A percentile compares a stretch with the other conserved stretches of the same genome.
phyloP scores from a whole-genome alignment of 2,329 filamentous ascomycete species.

The Arthrobotrys sphaeroides region DNA sequence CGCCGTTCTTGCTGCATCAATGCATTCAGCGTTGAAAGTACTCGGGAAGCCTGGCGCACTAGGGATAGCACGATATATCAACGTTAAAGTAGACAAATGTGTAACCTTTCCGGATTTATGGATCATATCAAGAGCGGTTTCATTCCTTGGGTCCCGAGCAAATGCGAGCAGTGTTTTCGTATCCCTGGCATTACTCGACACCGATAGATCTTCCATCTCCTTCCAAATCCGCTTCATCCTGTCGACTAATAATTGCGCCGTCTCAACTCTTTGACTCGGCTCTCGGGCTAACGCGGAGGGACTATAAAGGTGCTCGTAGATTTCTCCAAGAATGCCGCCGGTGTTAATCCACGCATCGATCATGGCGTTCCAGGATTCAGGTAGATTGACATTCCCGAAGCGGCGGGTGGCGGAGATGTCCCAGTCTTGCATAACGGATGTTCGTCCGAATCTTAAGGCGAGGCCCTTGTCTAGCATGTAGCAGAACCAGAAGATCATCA shows the following conservation, averaged over 20 bases:
- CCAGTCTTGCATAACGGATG: slow-evolving; percentile 57
- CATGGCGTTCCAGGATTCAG: slow-evolving; percentile 13
- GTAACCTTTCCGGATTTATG: slow-evolving; percentile 53
- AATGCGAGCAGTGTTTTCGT: neutral
- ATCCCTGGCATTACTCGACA: neutral
- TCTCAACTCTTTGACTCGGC: slow-evolving; percentile 59
- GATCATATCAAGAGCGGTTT: slow-evolving; percentile 51
- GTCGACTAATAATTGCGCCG: slow-evolving; percentile 52
- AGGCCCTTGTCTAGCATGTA: slow-evolving; percentile 58
- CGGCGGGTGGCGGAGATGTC: slow-evolving; percentile 56
- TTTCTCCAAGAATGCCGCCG: slow-evolving; percentile 55
- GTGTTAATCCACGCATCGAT: slow-evolving; percentile 50
- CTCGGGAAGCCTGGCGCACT: slow-evolving; percentile 44
- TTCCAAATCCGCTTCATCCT: slow-evolving; percentile 48
- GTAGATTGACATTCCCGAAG: neutral
- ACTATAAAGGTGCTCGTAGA: slow-evolving; percentile 61
- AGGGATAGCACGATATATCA: slow-evolving; percentile 58
- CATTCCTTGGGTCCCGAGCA: neutral
- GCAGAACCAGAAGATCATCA: slow-evolving; percentile 57
- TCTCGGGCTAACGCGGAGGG: slow-evolving; percentile 62
- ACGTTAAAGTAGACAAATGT: slow-evolving; percentile 56
- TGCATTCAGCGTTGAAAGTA: slow-evolving; percentile 56
- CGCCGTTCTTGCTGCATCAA: slow-evolving; percentile 55
- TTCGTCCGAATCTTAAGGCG: slow-evolving; percentile 57
- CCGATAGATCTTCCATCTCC: slow-evolving; percentile 6